Conservation (phyloP, 768 basidiomycete species). For the Mycena polygramma region DNA sequence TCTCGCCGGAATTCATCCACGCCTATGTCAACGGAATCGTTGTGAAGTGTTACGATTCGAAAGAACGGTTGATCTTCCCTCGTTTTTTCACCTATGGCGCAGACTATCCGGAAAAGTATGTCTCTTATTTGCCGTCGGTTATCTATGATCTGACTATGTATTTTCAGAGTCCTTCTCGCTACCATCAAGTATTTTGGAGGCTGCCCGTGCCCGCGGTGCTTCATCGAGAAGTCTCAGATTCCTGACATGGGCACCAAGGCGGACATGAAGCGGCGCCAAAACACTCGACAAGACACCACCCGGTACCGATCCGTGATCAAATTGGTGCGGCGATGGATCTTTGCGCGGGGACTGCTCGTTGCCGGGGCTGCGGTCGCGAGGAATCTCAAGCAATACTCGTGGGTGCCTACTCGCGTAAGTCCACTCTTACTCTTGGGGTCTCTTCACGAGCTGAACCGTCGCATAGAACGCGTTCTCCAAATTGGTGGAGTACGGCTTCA, state of each 20-base stretch:
- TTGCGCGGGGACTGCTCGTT: too few relatives aligned
- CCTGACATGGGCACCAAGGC: not conserved
- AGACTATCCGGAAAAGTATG: slow-evolving; percentile 50
- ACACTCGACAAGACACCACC: too few relatives aligned
- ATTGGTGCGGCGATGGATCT: too few relatives aligned
- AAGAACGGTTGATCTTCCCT: slow-evolving; percentile 40
- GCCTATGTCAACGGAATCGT: slow-evolving; percentile 43
- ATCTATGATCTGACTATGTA: slow-evolving; percentile 8
- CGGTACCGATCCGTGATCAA: too few relatives aligned
- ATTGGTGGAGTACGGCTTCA: too few relatives aligned
- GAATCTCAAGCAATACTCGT: too few relatives aligned
- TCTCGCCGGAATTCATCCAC: slow-evolving; percentile 43
- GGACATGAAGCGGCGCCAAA: too few relatives aligned
- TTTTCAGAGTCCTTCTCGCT: not conserved
- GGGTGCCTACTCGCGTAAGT: too few relatives aligned
- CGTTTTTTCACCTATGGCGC: slow-evolving; percentile 46
- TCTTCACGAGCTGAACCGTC: too few relatives aligned
- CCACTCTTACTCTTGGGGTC: too few relatives aligned
- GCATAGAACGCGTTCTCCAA: too few relatives aligned
- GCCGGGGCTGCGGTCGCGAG: too few relatives aligned
- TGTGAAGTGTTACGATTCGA: slow-evolving; percentile 41
- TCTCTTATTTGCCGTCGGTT: slow-evolving; percentile 13
- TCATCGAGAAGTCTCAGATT: not conserved
- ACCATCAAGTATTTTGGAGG: slow-evolving; percentile 3
- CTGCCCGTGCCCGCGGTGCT: not conserved